phyloP scores from a whole-genome alignment of 768 basidiomycete species.

The Leccinum broughii region DNA sequence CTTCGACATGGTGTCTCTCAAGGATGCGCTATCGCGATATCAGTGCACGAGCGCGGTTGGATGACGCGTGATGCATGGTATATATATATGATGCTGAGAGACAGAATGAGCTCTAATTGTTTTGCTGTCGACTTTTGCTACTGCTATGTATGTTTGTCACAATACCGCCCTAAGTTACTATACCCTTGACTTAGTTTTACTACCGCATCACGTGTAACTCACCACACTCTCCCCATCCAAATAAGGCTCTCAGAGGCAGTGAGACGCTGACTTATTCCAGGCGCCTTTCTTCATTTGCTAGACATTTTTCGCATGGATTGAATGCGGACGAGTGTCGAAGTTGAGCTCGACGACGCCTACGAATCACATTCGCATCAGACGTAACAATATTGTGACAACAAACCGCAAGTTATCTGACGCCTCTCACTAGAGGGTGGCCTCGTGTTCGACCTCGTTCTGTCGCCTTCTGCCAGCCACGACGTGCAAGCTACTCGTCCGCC shows the following conservation, averaged over 20 bases:
- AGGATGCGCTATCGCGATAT: slow-evolving; percentile 30
- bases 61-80: not conserved
- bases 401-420: not conserved
- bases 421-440: slow-evolving; percentile 6
- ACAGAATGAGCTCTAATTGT: slow-evolving; percentile 3
- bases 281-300: not conserved
- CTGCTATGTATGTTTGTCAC: slow-evolving; percentile 3
- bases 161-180: slow-evolving; percentile 7
- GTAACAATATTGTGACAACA: not conserved
- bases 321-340: not conserved
- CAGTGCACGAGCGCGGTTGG: slow-evolving; percentile 13
- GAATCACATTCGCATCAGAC: slow-evolving; percentile 2
- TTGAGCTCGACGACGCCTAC: not conserved
- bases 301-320: not conserved
- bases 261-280: not conserved
- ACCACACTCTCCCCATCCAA: slow-evolving; percentile 10
- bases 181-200: slow-evolving; percentile 3
- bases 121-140: slow-evolving; percentile 1
- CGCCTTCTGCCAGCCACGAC: not conserved
- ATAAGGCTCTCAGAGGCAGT: not conserved
- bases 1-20: slow-evolving; percentile 28
- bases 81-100: slow-evolving; percentile 1
- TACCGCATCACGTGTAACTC: slow-evolving; percentile 9
- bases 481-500: slow-evolving; percentile 6
- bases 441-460: slow-evolving; percentile 27